These are phyloP conservation scores for Aphanomyces stellatus DNA, from an alignment of 352 stramenopile genomes.

Conservation along the genomic window DNA sequence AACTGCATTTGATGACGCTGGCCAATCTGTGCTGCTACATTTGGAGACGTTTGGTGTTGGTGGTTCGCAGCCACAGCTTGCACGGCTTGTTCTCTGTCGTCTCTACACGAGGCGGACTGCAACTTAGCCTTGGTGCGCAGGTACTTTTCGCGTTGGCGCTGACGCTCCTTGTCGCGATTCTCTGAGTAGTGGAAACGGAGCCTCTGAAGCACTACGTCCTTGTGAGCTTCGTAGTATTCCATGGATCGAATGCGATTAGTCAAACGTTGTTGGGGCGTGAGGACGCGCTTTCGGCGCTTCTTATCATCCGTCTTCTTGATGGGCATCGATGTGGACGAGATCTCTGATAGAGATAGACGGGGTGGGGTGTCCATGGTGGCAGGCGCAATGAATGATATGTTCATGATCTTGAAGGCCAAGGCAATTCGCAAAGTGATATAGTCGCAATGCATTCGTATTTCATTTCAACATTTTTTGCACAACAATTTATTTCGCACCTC, in stretches of 20 bases:
- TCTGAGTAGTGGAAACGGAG: conserved; percentile 4
- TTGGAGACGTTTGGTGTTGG: background rate
- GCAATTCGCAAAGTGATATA: too few species aligned
- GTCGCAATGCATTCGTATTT: too few species aligned
- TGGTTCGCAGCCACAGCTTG: background rate
- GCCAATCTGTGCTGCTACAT: too few species aligned
- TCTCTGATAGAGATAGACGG: too few species aligned
- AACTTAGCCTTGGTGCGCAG: conserved; percentile 11
- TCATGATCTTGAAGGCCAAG: too few species aligned
- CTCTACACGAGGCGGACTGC: too few species aligned
- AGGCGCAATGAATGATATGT: too few species aligned
- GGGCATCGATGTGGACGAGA: background rate
- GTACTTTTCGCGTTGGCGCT: conserved; percentile 21
- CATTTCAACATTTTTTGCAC: too few species aligned
- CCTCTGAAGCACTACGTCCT: conserved; percentile 7
- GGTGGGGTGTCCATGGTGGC: too few species aligned
- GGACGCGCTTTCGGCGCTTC: conserved; percentile 5
- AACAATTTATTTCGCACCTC: too few species aligned
- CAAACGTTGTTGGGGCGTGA: conserved; percentile 8
- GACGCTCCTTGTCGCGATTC: conserved; percentile 15
- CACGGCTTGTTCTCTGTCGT: too few species aligned
- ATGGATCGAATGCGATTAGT: conserved; percentile 16
- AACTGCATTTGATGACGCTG: too few species aligned
- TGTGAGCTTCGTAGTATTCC: conserved; percentile 17
- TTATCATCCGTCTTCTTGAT: background rate